phyloP scores from a whole-genome alignment of 768 basidiomycete genomes.

The Kwoniella shandongensis region DNA sequence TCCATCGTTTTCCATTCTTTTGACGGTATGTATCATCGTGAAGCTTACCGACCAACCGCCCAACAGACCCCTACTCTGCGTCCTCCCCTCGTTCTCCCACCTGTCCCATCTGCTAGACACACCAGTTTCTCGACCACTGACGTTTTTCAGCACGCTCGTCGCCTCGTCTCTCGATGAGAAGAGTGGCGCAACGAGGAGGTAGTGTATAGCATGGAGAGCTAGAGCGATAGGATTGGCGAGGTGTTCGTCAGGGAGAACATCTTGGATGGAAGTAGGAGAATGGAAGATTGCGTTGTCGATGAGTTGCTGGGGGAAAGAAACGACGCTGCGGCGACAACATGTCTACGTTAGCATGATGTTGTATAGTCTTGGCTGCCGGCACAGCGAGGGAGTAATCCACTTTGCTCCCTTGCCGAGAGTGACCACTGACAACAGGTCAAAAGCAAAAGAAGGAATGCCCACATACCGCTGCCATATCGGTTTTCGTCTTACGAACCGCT shows the following conservation, averaged over 20 bases:
- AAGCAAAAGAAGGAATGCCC: too few relatives aligned
- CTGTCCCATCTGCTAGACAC: slow-evolving; percentile 33
- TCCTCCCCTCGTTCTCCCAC: slow-evolving; percentile 34
- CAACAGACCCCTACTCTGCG: slow-evolving; percentile 11
- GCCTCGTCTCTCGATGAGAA: slow-evolving; percentile 23
- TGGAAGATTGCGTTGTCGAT: slow-evolving; percentile 28
- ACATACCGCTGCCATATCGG: slow-evolving; percentile 39
- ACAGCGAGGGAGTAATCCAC: background rate
- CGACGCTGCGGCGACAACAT: too few relatives aligned
- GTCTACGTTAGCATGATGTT: slow-evolving; percentile 4
- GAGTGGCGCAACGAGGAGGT: slow-evolving; percentile 38
- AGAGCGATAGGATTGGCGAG: slow-evolving; percentile 40
- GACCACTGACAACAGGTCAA: too few relatives aligned
- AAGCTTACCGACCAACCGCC: slow-evolving; percentile 37
- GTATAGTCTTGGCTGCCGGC: background rate
- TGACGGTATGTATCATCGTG: background rate
- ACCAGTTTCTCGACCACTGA: slow-evolving; percentile 15
- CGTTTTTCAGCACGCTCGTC: slow-evolving; percentile 26
- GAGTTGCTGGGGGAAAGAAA: slow-evolving; percentile 22
- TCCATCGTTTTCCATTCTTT: background rate
- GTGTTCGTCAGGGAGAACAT: slow-evolving; percentile 35
- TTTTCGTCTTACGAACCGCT: slow-evolving; percentile 38
- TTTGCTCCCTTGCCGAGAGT: too few relatives aligned
- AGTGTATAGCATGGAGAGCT: slow-evolving; percentile 33
- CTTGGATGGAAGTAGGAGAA: slow-evolving; percentile 31